A percentile compares a stretch with the other conserved stretches of the same genome.
Conservation (phyloP, 768 basidiomycete species). For the Pluteus cervinus region DNA sequence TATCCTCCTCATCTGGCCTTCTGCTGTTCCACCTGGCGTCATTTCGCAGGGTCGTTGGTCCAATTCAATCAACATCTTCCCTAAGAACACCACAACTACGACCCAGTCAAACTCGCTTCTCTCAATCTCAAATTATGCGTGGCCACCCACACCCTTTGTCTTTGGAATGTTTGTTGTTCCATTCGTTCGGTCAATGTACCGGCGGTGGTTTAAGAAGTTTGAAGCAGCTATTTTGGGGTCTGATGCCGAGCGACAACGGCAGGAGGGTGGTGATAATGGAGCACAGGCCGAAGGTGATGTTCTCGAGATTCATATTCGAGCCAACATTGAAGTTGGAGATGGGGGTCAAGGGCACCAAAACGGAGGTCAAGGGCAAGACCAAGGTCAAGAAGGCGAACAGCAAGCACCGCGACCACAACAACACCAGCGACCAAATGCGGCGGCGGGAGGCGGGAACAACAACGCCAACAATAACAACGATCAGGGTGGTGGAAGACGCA, state of each 20-base stretch:
- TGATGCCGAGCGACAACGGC: conserved; percentile 15
- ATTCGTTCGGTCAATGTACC: conserved; percentile 38
- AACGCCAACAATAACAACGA: conserved; percentile 15
- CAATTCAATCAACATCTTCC: conserved; percentile 22
- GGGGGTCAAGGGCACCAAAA: background rate
- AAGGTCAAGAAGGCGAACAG: conserved; percentile 5
- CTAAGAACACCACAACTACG: conserved; percentile 25
- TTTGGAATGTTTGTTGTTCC: conserved; percentile 51
- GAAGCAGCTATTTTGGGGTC: conserved; percentile 14
- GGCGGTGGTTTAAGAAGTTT: conserved; percentile 31
- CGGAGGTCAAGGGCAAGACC: conserved; percentile 3
- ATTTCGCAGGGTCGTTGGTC: too few species aligned
- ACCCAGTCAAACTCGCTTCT: conserved; percentile 34
- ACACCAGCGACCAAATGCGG: conserved; percentile 12
- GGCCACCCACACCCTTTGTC: conserved; percentile 58
- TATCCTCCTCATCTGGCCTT: conserved; percentile 43
- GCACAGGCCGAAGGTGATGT: background rate
- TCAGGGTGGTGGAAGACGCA: conserved; percentile 8
- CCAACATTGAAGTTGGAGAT: background rate
- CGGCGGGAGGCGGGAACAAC: too few species aligned
- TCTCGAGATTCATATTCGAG: background rate
- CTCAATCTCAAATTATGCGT: conserved; percentile 19
- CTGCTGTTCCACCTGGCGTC: conserved; percentile 29
- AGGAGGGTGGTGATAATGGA: conserved; percentile 1
- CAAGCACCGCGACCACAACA: conserved; percentile 1